Evolutionary conservation across 2,329 filamentous ascomycete species (phyloP).

Genomic region (Pseudocercospora pini-densiflorae): DNA sequence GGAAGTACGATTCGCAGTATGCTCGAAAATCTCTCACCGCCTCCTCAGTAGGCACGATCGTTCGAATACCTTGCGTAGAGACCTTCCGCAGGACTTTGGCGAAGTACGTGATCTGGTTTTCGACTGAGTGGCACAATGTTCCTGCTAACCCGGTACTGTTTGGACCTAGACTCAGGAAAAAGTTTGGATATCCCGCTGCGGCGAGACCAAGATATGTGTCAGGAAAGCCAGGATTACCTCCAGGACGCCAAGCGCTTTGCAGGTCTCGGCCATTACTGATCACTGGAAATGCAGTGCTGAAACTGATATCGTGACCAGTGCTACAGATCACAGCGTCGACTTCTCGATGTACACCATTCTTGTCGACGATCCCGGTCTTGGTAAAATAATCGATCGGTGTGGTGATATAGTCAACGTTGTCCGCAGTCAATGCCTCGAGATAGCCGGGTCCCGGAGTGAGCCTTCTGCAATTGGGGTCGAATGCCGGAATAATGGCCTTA

Average conservation of each 20-base stretch:
- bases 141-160: too few species aligned
- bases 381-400: constrained; percentile 18
- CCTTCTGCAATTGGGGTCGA: not conserved
- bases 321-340: not conserved
- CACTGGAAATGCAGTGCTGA: not conserved
- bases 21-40: not conserved
- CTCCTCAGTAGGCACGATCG: not conserved
- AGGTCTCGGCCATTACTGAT: too few species aligned
- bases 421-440: constrained; percentile 17
- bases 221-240: too few species aligned
- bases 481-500: not conserved
- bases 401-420: constrained; percentile 19
- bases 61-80: not conserved
- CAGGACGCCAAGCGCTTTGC: too few species aligned
- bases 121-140: too few species aligned
- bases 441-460: constrained; percentile 18
- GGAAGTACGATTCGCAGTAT: not conserved
- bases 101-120: too few species aligned
- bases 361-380: constrained; percentile 9
- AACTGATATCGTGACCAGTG: not conserved
- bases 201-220: too few species aligned
- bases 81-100: not conserved
- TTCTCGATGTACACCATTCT: not conserved
- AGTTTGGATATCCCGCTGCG: too few species aligned
- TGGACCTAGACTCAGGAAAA: too few species aligned